phyloP scores from a whole-genome alignment of 164 flowering plant genomes.

The Berberis vulgaris region DNA sequence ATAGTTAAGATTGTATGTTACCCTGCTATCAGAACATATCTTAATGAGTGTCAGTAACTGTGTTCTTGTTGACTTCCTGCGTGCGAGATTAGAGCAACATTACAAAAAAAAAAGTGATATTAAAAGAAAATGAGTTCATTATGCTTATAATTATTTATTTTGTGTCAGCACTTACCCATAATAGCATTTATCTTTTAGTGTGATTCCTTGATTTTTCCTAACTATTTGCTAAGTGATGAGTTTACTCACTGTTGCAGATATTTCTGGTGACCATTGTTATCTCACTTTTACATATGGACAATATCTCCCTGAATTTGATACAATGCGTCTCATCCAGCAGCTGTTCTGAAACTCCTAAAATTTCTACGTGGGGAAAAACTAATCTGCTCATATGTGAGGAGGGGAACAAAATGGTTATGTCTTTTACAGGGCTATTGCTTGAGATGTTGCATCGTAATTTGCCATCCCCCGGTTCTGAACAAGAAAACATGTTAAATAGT shows the following conservation, averaged over 20 bases:
- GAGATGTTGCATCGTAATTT: conserved; percentile 51
- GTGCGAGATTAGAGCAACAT: too few relatives aligned
- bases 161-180: too few relatives aligned
- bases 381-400: conserved; percentile 33
- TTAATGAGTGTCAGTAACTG: too few relatives aligned
- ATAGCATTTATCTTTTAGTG: not conserved
- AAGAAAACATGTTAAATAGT: conserved; percentile 29
- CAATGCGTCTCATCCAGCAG: conserved; percentile 29
- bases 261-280: conserved; percentile 73
- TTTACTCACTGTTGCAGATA: conserved; percentile 45
- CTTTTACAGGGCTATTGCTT: conserved; percentile 59
- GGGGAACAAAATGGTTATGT: conserved; percentile 64
- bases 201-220: not conserved
- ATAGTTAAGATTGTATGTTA: too few relatives aligned
- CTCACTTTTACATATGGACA: conserved; percentile 84
- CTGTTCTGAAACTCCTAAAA: conserved; percentile 19
- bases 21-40: too few relatives aligned
- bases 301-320: conserved; percentile 35
- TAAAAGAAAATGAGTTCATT: too few relatives aligned
- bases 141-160: too few relatives aligned
- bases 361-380: conserved; percentile 24
- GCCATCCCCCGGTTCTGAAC: conserved; percentile 35
- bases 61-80: too few relatives aligned
- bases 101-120: too few relatives aligned
- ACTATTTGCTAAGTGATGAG: not conserved